Base-by-base conservation (phyloP, 2,329 filamentous ascomycete species). In the Plectosphaerella sp. region DNA sequence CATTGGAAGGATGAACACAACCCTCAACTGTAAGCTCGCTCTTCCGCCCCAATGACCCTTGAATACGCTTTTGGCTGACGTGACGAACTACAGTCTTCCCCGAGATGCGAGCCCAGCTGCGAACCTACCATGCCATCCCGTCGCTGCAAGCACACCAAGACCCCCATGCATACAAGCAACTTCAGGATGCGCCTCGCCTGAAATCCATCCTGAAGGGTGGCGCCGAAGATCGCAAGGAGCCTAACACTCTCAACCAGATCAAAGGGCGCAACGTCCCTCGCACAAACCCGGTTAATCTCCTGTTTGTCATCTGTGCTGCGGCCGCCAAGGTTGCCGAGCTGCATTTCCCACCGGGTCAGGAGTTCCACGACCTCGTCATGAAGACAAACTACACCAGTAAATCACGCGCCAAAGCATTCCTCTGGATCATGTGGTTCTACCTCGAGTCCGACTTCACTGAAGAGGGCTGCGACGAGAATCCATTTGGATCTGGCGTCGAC, bases 361-460 rank as follows among this genome's bases (percentile, higher is more conserved):
- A 99, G 69, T 97, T 99, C 68, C 96, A 97, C 68, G 94, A 99
- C 63, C 80, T 99, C 15, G 87, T 99, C 61, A 97, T 97, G 92
- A 87, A 90, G 64, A 86, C 87, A 2, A 87, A 89, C 22, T 80
- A 91, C 55, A 90, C 86, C 52, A 97, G 92, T 69, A 73, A 78
- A 59, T 96, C 90, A 56, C 83, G 94, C 57, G 92, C 94, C 1
- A 85, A 76, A 45, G 93, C 93, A 1, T 99, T 99, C 61, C 73
- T 99, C 18, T 99, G 94, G 94, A 76, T 99, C 57, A 95, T 99
- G 85, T 99, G 94, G 94, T 97, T 94, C 77, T 97, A 99, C 65
- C 80, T 99, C 16, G 94, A 99, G 67, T 96, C 92, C 25, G 91
- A 97, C 66, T 97, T 97, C 60, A 89, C 89, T 0, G 84, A 88